These are phyloP conservation scores for Fraxinus latifolia DNA, from an alignment of 305 asterid species.

Conservation along the genomic window DNA sequence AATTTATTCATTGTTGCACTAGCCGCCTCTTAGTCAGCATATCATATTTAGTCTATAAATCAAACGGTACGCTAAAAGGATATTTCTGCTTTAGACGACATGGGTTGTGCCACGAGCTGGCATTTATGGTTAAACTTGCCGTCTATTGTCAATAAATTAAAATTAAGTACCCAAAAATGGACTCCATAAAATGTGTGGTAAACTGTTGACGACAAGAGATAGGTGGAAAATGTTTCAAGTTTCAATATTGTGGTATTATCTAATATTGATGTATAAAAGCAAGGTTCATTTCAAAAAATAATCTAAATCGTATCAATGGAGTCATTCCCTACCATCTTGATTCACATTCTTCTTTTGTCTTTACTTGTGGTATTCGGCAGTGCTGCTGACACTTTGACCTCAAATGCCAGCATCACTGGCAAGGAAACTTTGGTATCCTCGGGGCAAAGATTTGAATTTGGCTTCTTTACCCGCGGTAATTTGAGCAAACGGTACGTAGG, in stretches of 20 bases:
- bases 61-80: not conserved
- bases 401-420: constrained; percentile 15
- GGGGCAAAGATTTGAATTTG: constrained; percentile 23
- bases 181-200: not conserved
- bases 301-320: not conserved
- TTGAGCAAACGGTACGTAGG: constrained; percentile 28
- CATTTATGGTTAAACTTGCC: not conserved
- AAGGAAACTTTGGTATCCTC: constrained; percentile 24
- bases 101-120: not conserved
- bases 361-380: not conserved
- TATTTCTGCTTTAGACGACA: not conserved
- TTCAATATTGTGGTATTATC: not conserved
- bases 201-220: too few relatives aligned
- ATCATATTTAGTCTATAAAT: not conserved
- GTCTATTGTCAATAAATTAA: not conserved
- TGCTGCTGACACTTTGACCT: constrained; percentile 6
- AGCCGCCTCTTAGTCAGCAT: not conserved
- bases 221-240: too few relatives aligned
- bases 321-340: not conserved
- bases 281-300: not conserved
- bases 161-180: not conserved
- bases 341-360: not conserved
- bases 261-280: not conserved
- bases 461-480: constrained; percentile 29
- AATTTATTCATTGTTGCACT: not conserved